Evolutionary conservation across 129 eudicot genomes (phyloP).

Genomic region (Flaveria sonorensis): DNA sequence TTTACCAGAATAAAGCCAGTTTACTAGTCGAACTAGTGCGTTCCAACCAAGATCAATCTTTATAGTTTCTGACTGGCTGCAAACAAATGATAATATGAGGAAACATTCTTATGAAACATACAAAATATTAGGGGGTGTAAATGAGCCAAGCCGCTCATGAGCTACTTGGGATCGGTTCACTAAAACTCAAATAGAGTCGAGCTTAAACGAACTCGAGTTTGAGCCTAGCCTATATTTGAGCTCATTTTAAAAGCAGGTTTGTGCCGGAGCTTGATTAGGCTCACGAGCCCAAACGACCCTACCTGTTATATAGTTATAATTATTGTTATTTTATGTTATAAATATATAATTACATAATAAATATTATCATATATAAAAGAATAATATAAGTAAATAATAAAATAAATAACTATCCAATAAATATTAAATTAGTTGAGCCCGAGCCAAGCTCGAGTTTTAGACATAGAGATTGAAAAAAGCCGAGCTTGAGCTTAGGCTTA

Average conservation of each 20-base stretch:
- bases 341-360: too few relatives aligned
- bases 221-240: too few relatives aligned
- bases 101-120: background rate
- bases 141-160: background rate
- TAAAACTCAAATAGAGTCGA: too few relatives aligned
- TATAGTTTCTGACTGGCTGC: constrained; percentile 61
- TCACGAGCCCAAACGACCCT: too few relatives aligned
- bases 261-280: too few relatives aligned
- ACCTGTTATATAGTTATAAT: too few relatives aligned
- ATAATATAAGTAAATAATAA: background rate
- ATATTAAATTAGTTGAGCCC: too few relatives aligned
- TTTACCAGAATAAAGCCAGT: constrained; percentile 66
- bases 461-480: background rate
- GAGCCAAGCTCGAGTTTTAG: too few relatives aligned
- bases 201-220: too few relatives aligned
- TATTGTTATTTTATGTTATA: too few relatives aligned
- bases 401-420: background rate
- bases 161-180: background rate
- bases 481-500: background rate
- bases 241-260: too few relatives aligned
- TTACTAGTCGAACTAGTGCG: constrained; percentile 62
- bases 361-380: background rate
- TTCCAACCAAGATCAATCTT: constrained; percentile 74
- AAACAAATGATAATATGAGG: constrained; percentile 12
- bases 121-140: background rate